Evolutionary conservation across 768 basidiomycete genomes (phyloP).

Genomic region (Rhodotorula graminis): DNA sequence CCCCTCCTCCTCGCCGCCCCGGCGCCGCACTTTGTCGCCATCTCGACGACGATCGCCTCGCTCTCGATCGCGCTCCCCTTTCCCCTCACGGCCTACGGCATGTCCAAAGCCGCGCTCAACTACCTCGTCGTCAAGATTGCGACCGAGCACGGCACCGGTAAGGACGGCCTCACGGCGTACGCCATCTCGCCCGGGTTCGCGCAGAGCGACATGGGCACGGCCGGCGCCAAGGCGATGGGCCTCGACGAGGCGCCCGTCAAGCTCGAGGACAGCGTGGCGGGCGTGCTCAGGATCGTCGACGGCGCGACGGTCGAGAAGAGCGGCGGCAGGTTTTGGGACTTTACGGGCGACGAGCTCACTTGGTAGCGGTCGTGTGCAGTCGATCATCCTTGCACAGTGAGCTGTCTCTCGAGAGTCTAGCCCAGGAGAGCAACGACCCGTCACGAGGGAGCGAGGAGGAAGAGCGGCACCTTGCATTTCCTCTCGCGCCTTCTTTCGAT

Average conservation of each 20-base stretch:
- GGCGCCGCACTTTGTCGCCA: slow-evolving; percentile 29
- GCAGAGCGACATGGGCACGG: slow-evolving; percentile 6
- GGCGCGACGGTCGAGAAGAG: slow-evolving; percentile 5
- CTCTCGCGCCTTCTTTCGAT: no score
- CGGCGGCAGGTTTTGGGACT: slow-evolving; percentile 1
- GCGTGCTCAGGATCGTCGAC: slow-evolving; percentile 9
- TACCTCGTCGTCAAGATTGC: slow-evolving; percentile 20
- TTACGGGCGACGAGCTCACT: background rate
- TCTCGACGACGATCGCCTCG: slow-evolving; percentile 21
- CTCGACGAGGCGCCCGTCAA: slow-evolving; percentile 1
- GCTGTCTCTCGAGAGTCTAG: no score
- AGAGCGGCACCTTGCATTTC: no score
- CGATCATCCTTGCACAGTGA: no score
- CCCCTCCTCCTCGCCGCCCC: slow-evolving; percentile 23
- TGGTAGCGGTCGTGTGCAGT: background rate
- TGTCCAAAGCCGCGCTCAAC: slow-evolving; percentile 38
- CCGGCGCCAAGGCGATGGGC: background rate
- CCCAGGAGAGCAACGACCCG: no score
- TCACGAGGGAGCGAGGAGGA: no score
- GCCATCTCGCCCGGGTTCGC: slow-evolving; percentile 20
- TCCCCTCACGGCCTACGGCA: background rate
- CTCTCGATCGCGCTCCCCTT: background rate
- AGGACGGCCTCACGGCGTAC: background rate
- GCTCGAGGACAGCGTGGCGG: slow-evolving; percentile 8
- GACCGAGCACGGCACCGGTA: slow-evolving; percentile 1